These are phyloP conservation scores for Phytophthora macrochlamydospora DNA, from an alignment of 352 stramenopile species.

Conservation along the genomic window DNA sequence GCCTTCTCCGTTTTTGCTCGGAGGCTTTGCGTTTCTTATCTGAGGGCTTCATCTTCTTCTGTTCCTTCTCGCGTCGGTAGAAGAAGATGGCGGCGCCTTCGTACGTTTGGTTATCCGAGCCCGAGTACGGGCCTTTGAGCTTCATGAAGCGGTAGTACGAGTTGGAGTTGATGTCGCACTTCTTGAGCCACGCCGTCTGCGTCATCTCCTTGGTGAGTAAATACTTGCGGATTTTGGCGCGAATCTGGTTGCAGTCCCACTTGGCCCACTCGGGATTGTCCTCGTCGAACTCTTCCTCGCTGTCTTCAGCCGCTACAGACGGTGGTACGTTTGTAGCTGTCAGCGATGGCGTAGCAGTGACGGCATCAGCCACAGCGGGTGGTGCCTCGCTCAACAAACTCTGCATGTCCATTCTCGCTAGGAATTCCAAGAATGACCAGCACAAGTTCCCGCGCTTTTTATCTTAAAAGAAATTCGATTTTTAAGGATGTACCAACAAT, in stretches of 20 bases:
- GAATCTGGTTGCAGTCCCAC: constrained; percentile 52
- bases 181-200: constrained; percentile 45
- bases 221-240: constrained; percentile 52
- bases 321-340: neutral
- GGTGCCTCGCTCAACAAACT: constrained; percentile 17
- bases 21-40: constrained; percentile 31
- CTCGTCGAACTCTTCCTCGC: constrained; percentile 27
- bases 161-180: constrained; percentile 53
- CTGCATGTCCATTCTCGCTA: constrained; percentile 13
- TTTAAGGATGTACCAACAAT: neutral
- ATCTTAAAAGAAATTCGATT: neutral
- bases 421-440: too few species aligned
- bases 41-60: constrained; percentile 26
- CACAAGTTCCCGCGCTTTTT: constrained; percentile 3
- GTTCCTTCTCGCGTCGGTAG: constrained; percentile 34
- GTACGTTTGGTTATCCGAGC: constrained; percentile 53
- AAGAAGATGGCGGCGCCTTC: constrained; percentile 47
- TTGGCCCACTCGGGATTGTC: constrained; percentile 32
- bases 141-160: constrained; percentile 63
- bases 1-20: constrained; percentile 19
- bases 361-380: constrained; percentile 17
- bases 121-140: constrained; percentile 46
- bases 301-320: constrained; percentile 1
- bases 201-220: constrained; percentile 59
- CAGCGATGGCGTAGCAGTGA: neutral